Evolutionary conservation across 306 rosid genomes (phyloP), one percentile per base, ranked within the genome.

Genomic region (Prunus armeniaca): DNA sequence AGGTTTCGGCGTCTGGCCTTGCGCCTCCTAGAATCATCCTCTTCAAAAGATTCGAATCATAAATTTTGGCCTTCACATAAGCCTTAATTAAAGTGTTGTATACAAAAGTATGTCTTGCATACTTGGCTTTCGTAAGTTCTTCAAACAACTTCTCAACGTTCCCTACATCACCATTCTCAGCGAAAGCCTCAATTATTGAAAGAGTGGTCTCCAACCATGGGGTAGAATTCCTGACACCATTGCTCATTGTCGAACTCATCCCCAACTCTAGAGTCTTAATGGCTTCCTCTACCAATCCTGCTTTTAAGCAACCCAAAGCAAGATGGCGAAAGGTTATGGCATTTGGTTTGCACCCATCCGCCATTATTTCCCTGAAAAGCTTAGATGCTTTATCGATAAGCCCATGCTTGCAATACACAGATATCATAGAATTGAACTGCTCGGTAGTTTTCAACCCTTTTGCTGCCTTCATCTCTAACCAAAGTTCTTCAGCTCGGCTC

Each of bases 191-290:
- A 65, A 86, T 72, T 82, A 92, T 91, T 58, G 86, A 89, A 76
- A 83, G 87, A 51, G 97, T 92, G 65, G 97, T 88, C 84, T 96
- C 97, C 86, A 92, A 80, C 97, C 98, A 96, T 22, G 99, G 97
- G 25, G 87, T 86, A 71, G 98, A 92, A 80, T 87, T 87, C 46
- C 87, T 83, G 22, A 96, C 86, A 73, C 65, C 82, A 73, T 82
- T 88, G 87, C 73, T 81, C 62, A 82, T 65, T 4, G 78, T 80
- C 64, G 75, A 65, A 69, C 84, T 82, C 86, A 76, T 82, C 46
- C 96, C 91, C 77, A 90, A 67, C 17, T 88, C 87, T 41, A 91
- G 72, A 24, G 97, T 92, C 82, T 82, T 96, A 72, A 91, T 73
- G 71, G 86, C 96, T 78, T 91, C 96, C 63, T 84, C 92, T 73